phyloP scores from a whole-genome alignment of 805 yeast genomes.

The Kregervanrija fluxuum region DNA sequence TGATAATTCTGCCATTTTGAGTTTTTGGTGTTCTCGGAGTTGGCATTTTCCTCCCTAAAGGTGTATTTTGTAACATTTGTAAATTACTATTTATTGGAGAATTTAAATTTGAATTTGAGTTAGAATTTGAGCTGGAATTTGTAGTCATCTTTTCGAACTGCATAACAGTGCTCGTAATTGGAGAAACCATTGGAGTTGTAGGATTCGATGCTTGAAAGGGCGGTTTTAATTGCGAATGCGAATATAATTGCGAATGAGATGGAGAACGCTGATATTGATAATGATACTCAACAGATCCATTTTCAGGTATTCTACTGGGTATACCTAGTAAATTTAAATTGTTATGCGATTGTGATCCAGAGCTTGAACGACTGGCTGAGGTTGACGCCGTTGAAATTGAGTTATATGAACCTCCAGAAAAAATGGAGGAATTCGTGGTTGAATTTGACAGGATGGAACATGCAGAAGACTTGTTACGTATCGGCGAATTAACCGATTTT shows the following conservation, averaged over 20 bases:
- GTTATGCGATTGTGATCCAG: neutral
- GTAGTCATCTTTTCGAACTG: slow-evolving; percentile 3
- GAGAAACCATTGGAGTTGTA: slow-evolving; percentile 4
- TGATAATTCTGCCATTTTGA: neutral
- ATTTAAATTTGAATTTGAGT: neutral
- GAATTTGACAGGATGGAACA: slow-evolving; percentile 5
- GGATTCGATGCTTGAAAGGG: too few relatives aligned
- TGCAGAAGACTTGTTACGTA: slow-evolving; percentile 3
- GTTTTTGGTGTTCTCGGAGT: neutral
- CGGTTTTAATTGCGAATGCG: too few relatives aligned
- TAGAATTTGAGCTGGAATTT: neutral
- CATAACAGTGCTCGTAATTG: slow-evolving; percentile 9
- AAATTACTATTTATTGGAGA: neutral
- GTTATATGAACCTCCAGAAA: neutral
- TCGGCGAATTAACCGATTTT: neutral
- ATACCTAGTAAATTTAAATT: too few relatives aligned
- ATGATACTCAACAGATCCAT: too few relatives aligned
- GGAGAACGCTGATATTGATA: too few relatives aligned
- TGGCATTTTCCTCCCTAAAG: neutral
- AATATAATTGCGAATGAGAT: too few relatives aligned
- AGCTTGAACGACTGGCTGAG: too few relatives aligned
- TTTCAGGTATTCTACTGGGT: too few relatives aligned
- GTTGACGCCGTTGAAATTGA: too few relatives aligned
- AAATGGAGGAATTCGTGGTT: neutral
- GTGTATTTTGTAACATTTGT: neutral